These are phyloP conservation scores for Cercospora sp. DNA, from an alignment of 2,329 filamentous ascomycete species.

Conservation along the genomic window DNA sequence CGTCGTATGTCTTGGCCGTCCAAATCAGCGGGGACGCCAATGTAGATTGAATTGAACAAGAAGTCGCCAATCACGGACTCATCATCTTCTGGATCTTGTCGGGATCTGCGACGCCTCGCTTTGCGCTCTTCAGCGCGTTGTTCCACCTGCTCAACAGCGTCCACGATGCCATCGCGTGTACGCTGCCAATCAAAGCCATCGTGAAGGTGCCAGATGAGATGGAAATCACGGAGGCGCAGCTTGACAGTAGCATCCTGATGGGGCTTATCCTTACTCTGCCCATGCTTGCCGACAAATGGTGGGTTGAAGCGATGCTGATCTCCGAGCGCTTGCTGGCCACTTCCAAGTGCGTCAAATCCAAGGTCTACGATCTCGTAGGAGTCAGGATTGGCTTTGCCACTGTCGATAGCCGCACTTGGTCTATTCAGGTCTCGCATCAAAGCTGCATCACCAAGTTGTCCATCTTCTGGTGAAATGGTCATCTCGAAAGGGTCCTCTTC, in stretches of 20 bases:
- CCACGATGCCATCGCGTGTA: conserved; percentile 81
- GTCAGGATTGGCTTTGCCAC: conserved; percentile 31
- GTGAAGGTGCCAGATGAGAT: conserved; percentile 96
- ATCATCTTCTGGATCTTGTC: conserved; percentile 66
- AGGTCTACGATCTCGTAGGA: conserved; percentile 38
- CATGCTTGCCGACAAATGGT: conserved; percentile 24
- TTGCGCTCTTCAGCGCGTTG: conserved; percentile 74
- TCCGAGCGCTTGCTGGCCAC: conserved; percentile 34
- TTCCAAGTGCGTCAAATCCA: conserved; percentile 39
- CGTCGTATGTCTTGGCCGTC: conserved; percentile 79
- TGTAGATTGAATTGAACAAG: conserved; percentile 98
- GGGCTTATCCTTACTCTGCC: not conserved
- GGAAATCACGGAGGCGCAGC: conserved; percentile 78
- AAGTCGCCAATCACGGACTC: conserved; percentile 91
- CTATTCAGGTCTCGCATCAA: conserved; percentile 37
- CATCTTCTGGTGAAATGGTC: conserved; percentile 33
- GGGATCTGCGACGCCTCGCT: conserved; percentile 57
- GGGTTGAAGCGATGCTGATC: conserved; percentile 36
- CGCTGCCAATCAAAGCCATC: conserved; percentile 96
- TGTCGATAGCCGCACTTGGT: conserved; percentile 29
- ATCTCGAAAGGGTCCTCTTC: conserved; percentile 44
- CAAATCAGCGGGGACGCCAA: conserved; percentile 77
- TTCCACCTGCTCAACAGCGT: conserved; percentile 87
- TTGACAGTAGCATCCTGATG: conserved; percentile 56
- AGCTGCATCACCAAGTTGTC: conserved; percentile 36